Conservation (phyloP, 1,284 basidiomycete genomes). For the Fomes fomentarius region DNA sequence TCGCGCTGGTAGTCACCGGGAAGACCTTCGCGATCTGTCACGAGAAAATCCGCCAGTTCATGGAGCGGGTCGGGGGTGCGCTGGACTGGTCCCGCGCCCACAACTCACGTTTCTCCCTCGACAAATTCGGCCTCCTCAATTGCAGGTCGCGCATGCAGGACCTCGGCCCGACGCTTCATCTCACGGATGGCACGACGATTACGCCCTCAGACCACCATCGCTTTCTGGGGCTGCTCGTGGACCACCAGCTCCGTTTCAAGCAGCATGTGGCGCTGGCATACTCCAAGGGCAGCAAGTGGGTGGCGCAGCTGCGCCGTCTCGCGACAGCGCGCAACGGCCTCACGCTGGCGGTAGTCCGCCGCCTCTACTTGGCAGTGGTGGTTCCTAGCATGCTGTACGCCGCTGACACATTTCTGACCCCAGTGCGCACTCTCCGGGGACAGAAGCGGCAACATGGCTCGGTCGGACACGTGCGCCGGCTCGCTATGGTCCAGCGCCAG, state of each 20-base stretch:
- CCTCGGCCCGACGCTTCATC: constrained; percentile 12
- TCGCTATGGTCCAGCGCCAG: constrained; percentile 35
- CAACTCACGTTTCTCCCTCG: constrained; percentile 28
- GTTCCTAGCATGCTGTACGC: constrained; percentile 42
- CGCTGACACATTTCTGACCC: constrained; percentile 37
- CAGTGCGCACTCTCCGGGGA: constrained; percentile 16
- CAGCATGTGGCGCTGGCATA: no score
- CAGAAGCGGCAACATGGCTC: constrained; percentile 15
- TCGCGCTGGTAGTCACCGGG: constrained; percentile 16
- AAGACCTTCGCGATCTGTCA: constrained; percentile 18
- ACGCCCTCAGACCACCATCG: constrained; percentile 24
- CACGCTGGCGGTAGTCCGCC: no score
- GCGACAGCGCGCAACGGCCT: no score
- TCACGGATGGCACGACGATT: constrained; percentile 9
- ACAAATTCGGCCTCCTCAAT: no score
- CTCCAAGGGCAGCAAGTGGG: no score
- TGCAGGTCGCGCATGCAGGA: neutral
- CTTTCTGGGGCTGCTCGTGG: no score
- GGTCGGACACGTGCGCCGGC: constrained; percentile 2
- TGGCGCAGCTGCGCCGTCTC: no score
- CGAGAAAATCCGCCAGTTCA: constrained; percentile 8
- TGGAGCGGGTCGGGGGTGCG: constrained; percentile 13
- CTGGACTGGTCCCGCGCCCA: constrained; percentile 29
- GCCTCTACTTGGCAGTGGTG: no score
- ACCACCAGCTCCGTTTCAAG: no score